Evolutionary conservation across 2,329 filamentous ascomycete species (phyloP).

Genomic region (Sordariomycetes sp.): DNA sequence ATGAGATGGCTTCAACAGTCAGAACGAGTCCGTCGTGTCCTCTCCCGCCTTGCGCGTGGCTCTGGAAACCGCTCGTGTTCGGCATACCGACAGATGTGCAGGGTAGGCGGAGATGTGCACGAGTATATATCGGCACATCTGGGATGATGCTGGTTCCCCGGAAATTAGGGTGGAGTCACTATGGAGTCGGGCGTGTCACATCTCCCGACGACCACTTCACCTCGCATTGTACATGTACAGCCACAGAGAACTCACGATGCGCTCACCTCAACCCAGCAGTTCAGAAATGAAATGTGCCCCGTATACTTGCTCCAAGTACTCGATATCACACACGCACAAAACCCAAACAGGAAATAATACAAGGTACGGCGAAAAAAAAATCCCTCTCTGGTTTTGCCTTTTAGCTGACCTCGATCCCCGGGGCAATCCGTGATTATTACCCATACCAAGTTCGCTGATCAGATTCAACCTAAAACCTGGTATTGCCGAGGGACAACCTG

Average conservation of each 20-base stretch:
- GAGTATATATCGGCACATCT: not conserved
- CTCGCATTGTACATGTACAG: not conserved
- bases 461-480: not conserved
- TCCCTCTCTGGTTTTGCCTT: not conserved
- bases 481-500: not conserved
- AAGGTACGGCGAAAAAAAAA: not conserved
- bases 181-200: not conserved
- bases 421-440: not conserved
- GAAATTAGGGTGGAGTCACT: constrained; percentile 2
- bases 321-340: not conserved
- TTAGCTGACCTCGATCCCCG: not conserved
- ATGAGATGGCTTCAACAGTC: no score
- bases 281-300: no score
- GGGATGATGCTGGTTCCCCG: not conserved
- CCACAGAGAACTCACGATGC: not conserved
- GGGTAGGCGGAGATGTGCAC: not conserved
- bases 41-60: no score
- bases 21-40: no score
- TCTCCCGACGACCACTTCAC: not conserved
- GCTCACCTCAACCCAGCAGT: no score
- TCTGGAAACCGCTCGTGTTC: not conserved
- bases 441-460: not conserved
- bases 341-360: not conserved
- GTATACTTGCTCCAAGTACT: not conserved
- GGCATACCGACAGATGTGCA: not conserved